Conservation (phyloP, 139 green algal species). For the Picochlorum sp. region DNA sequence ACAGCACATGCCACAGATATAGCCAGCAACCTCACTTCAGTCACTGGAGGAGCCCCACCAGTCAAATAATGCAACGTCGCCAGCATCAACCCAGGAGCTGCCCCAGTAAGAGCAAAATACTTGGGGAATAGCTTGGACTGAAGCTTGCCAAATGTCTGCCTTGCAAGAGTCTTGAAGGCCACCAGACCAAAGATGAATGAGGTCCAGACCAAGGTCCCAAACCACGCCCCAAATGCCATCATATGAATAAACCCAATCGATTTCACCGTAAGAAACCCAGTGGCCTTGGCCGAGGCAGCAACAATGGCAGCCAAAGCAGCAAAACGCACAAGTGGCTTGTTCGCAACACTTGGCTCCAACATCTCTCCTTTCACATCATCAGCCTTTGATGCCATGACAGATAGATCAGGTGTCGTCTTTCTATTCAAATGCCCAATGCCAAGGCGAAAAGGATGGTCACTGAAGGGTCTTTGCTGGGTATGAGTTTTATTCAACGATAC, state of each 20-base stretch:
- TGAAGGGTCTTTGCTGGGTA: too few species aligned
- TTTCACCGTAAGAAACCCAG: slow-evolving; percentile 12
- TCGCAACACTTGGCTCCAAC: slow-evolving; percentile 12
- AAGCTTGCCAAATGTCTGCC: slow-evolving; percentile 55
- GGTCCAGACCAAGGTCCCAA: slow-evolving; percentile 38
- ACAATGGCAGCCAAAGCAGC: slow-evolving; percentile 16
- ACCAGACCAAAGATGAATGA: slow-evolving; percentile 37
- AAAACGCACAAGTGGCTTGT: slow-evolving; percentile 9
- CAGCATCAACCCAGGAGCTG: slow-evolving; percentile 5
- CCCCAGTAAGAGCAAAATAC: slow-evolving; percentile 32
- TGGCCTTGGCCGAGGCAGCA: slow-evolving; percentile 11
- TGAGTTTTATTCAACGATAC: too few species aligned
- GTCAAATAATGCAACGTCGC: slow-evolving; percentile 17
- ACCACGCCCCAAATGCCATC: slow-evolving; percentile 20
- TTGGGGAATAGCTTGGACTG: slow-evolving; percentile 54
- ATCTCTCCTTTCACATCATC: slow-evolving; percentile 20
- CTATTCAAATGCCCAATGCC: neutral
- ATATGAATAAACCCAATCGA: slow-evolving; percentile 33
- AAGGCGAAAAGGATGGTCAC: too few species aligned
- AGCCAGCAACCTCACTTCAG: slow-evolving; percentile 10
- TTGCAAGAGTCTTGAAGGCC: slow-evolving; percentile 61
- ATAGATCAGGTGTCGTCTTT: neutral
- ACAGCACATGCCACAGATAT: slow-evolving; percentile 20
- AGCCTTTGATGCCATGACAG: neutral
- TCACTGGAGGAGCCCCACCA: neutral